These are phyloP conservation scores for Guadua angustifolia DNA, from an alignment of 176 grass and related monocot species.

Conservation along the genomic window DNA sequence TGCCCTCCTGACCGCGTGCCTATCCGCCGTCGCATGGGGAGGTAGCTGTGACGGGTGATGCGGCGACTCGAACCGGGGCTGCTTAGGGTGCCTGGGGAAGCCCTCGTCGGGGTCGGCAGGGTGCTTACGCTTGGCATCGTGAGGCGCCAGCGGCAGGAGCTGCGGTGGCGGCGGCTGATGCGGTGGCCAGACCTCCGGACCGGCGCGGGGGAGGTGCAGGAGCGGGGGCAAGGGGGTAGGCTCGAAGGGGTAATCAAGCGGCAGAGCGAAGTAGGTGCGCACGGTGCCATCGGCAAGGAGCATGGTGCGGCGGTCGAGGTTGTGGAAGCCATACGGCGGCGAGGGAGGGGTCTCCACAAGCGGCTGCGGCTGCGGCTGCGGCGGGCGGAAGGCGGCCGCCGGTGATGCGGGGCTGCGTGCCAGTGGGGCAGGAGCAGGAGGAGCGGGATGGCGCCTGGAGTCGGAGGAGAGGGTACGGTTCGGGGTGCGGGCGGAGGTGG, in stretches of 20 bases:
- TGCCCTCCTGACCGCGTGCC: slow-evolving; percentile 56
- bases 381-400: slow-evolving; percentile 38
- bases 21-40: slow-evolving; percentile 44
- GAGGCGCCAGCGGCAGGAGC: slow-evolving; percentile 26
- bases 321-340: slow-evolving; percentile 66
- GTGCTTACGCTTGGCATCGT: slow-evolving; percentile 59
- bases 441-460: slow-evolving; percentile 43
- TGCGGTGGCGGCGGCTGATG: slow-evolving; percentile 43
- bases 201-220: slow-evolving; percentile 38
- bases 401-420: slow-evolving; percentile 45
- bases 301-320: slow-evolving; percentile 68
- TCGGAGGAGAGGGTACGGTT: slow-evolving; percentile 39
- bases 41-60: slow-evolving; percentile 23
- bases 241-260: slow-evolving; percentile 60
- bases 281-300: slow-evolving; percentile 59
- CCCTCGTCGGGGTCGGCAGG: slow-evolving; percentile 53
- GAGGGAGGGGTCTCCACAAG: slow-evolving; percentile 49
- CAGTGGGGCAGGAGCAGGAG: slow-evolving; percentile 17
- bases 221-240: slow-evolving; percentile 35
- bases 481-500: slow-evolving; percentile 49
- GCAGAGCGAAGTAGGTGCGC: slow-evolving; percentile 72
- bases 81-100: slow-evolving; percentile 65
- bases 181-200: slow-evolving; percentile 48
- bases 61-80: slow-evolving; percentile 50
- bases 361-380: slow-evolving; percentile 18